Evolutionary conservation across 305 asterid species (phyloP).

Genomic region (Fraxinus angustifolia): DNA sequence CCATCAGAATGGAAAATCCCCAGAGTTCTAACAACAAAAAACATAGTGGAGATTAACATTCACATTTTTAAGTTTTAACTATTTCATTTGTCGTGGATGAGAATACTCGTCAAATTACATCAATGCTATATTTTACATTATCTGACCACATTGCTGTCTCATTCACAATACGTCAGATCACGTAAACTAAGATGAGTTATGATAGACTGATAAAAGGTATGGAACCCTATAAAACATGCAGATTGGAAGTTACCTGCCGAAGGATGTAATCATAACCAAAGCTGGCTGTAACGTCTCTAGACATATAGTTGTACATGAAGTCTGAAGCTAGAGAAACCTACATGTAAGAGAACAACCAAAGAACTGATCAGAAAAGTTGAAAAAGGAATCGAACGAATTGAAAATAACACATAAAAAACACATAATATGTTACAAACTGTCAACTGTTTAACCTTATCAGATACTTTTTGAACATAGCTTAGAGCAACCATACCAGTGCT

Average conservation of each 20-base stretch:
- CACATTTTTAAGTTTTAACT: background rate
- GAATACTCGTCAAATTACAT: constrained; percentile 1
- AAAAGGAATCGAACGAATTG: background rate
- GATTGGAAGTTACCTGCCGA: constrained; percentile 63
- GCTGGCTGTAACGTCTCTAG: constrained; percentile 83
- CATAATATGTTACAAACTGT: background rate
- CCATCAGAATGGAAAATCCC: background rate
- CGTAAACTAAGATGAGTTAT: background rate
- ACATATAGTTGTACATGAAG: constrained; percentile 84
- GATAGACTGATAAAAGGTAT: background rate
- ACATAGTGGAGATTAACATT: background rate
- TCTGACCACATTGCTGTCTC: background rate
- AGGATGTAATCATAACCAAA: constrained; percentile 91
- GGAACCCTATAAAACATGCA: background rate
- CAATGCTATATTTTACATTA: background rate
- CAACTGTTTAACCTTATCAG: constrained; percentile 59
- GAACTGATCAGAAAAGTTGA: background rate
- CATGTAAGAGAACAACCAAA: constrained; percentile 14
- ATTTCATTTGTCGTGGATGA: background rate
- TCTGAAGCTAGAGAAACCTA: constrained; percentile 94
- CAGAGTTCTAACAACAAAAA: background rate
- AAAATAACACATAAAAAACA: background rate
- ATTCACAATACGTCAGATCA: background rate
- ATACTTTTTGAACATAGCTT: constrained; percentile 87
- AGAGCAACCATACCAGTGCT: constrained; percentile 90